Conservation (phyloP, 2,329 filamentous ascomycete genomes). For the Diaporthe sp. region DNA sequence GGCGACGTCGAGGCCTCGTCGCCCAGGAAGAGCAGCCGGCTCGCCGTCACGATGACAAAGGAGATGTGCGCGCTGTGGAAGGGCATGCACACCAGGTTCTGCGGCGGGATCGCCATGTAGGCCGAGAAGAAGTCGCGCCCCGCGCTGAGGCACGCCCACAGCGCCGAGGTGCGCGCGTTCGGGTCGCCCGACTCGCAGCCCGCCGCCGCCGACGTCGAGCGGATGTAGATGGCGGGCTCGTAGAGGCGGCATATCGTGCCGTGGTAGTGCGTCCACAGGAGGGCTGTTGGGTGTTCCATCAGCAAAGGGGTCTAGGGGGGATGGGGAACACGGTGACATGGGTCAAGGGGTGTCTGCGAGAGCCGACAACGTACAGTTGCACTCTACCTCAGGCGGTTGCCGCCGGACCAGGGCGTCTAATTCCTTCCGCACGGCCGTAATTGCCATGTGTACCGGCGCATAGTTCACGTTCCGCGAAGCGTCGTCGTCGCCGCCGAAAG, state of each 20-base stretch:
- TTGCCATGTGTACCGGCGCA: conserved; percentile 50
- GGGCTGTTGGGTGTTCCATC: conserved; percentile 44
- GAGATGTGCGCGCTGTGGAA: conserved; percentile 50
- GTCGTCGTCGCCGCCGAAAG: conserved; percentile 43
- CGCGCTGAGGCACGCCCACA: conserved; percentile 55
- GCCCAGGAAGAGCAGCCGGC: conserved; percentile 53
- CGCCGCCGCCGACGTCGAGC: conserved; percentile 38
- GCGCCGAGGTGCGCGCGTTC: conserved; percentile 50
- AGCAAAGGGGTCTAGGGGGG: not conserved
- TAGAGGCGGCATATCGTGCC: conserved; percentile 52
- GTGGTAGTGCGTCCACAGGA: conserved; percentile 53
- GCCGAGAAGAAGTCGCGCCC: conserved; percentile 47
- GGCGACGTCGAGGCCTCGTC: conserved; percentile 1
- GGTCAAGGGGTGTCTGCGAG: not conserved
- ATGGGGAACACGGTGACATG: too few relatives aligned
- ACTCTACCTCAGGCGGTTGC: conserved; percentile 42
- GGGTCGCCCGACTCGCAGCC: conserved; percentile 42
- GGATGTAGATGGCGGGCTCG: conserved; percentile 53
- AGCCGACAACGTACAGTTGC: conserved; percentile 42
- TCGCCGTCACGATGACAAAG: conserved; percentile 52
- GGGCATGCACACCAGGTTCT: conserved; percentile 48
- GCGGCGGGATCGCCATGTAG: conserved; percentile 46
- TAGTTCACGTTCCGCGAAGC: conserved; percentile 41
- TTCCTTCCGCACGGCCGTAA: conserved; percentile 51
- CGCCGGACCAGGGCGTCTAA: conserved; percentile 46